Evolutionary conservation across 768 basidiomycete species (phyloP).

Genomic region (Lactarius indigo): DNA sequence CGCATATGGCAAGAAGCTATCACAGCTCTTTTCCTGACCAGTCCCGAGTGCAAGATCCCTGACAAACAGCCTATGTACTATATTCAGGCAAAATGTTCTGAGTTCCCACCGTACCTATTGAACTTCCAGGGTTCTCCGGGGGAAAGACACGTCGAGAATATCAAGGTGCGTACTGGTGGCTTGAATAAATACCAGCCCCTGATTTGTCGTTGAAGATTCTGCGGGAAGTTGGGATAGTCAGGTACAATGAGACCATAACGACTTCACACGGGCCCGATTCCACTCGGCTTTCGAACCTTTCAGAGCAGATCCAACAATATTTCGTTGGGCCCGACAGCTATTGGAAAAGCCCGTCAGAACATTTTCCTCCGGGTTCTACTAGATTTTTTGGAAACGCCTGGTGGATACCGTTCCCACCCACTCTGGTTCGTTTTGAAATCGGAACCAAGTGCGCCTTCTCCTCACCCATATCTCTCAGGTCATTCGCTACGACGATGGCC

Average conservation of each 20-base stretch:
- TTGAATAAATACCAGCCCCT: background rate
- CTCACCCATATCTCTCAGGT: constrained; percentile 39
- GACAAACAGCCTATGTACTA: constrained; percentile 53
- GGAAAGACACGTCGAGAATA: constrained; percentile 73
- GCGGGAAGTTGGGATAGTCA: constrained; percentile 58
- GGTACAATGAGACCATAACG: constrained; percentile 52
- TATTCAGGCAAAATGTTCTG: constrained; percentile 51
- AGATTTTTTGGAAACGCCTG: constrained; percentile 72
- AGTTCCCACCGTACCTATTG: constrained; percentile 68
- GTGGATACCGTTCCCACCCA: constrained; percentile 78
- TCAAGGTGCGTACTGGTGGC: constrained; percentile 51
- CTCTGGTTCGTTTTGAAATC: constrained; percentile 43
- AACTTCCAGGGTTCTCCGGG: constrained; percentile 58
- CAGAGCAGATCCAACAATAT: constrained; percentile 50
- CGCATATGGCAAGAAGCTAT: constrained; percentile 82
- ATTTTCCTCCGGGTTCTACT: constrained; percentile 35
- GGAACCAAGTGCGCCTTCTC: background rate
- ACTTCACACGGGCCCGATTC: constrained; percentile 46
- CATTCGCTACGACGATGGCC: constrained; percentile 65
- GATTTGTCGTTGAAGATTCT: constrained; percentile 49
- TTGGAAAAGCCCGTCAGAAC: constrained; percentile 46
- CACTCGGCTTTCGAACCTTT: constrained; percentile 44
- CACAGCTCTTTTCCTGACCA: constrained; percentile 61
- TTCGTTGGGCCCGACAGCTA: constrained; percentile 72
- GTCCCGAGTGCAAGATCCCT: constrained; percentile 56